phyloP scores from a whole-genome alignment of 2,329 filamentous ascomycete species.

The Pyrenochaeta sp. region DNA sequence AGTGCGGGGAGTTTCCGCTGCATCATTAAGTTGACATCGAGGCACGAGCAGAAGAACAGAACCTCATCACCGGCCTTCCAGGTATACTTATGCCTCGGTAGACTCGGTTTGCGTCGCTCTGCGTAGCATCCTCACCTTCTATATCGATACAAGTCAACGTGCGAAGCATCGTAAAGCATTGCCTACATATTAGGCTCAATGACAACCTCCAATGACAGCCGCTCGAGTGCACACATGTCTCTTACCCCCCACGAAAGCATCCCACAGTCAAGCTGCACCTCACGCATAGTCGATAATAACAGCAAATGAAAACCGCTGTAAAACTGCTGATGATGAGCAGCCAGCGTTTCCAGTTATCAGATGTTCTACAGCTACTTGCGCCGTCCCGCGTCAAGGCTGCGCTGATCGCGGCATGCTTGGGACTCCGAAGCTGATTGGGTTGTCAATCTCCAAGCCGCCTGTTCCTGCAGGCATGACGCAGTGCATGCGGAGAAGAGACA shows the following conservation, averaged over 20 bases:
- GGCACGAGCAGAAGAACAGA: neutral
- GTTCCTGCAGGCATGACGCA: conserved; percentile 37
- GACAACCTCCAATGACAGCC: conserved; percentile 10
- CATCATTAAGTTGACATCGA: too few species aligned
- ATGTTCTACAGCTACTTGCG: conserved; percentile 2
- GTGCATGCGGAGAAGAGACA: conserved; percentile 8
- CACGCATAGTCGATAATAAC: neutral
- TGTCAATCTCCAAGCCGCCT: neutral
- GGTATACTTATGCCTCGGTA: conserved; percentile 25
- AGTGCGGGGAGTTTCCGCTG: neutral
- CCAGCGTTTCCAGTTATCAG: conserved; percentile 8
- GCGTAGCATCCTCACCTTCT: conserved; percentile 10
- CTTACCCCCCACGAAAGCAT: neutral
- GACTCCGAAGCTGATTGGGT: conserved; percentile 29
- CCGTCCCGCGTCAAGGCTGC: conserved; percentile 11
- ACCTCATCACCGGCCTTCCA: neutral
- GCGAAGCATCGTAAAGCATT: conserved; percentile 9
- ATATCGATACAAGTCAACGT: conserved; percentile 5
- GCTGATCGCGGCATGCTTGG: conserved; percentile 26
- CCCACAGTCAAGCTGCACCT: conserved; percentile 2
- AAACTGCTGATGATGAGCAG: conserved; percentile 16
- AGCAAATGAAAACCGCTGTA: conserved; percentile 12
- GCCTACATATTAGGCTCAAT: neutral
- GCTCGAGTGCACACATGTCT: conserved; percentile 14
- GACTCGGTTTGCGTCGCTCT: conserved; percentile 54